phyloP scores from a whole-genome alignment of 78 protist genomes.

The Tieghemostelium lacteum region DNA sequence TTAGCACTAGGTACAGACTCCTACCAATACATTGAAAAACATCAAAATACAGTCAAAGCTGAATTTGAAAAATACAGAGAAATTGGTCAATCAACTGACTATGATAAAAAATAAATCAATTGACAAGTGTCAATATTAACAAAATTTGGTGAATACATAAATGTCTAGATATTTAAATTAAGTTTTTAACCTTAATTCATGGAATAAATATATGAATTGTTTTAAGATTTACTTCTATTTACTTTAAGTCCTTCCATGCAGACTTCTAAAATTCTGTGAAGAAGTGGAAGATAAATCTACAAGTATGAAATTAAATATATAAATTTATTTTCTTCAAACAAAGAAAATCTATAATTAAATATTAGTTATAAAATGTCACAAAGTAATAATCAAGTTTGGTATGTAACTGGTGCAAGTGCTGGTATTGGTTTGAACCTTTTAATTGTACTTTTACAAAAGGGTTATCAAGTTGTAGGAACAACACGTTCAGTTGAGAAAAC shows the following conservation, averaged over 20 bases:
- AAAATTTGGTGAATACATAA: no score
- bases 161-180: no score
- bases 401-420: conserved; percentile 31
- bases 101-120: not conserved
- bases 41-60: not conserved
- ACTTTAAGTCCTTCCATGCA: no score
- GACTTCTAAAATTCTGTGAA: no score
- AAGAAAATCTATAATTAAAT: not conserved
- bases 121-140: no score
- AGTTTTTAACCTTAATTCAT: no score
- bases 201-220: no score
- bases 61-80: not conserved
- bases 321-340: no score
- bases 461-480: conserved; percentile 41
- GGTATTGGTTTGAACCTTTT: conserved; percentile 25
- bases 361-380: not conserved
- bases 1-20: conserved; percentile 12
- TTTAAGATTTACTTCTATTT: no score
- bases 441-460: not conserved
- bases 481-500: not conserved
- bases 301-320: no score
- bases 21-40: not conserved
- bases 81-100: conserved; percentile 5
- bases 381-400: conserved; percentile 9
- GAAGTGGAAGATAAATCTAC: no score